These are phyloP conservation scores for Salix viminalis DNA, from an alignment of 345 rosid species.

Conservation along the genomic window DNA sequence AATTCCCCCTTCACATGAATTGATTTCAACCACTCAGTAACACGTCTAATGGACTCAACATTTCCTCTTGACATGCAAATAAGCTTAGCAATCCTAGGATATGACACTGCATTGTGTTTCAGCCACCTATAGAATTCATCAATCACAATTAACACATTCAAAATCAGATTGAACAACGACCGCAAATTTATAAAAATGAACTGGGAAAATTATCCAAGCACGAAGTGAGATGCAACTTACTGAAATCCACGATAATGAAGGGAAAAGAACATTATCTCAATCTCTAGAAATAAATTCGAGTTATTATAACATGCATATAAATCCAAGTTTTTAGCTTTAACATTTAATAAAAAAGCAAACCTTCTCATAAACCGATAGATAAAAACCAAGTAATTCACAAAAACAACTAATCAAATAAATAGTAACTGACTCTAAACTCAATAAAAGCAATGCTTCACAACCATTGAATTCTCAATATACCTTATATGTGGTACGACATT, in stretches of 20 bases:
- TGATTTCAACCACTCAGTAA: conserved; percentile 67
- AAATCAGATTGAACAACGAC: background rate
- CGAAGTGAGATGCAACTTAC: background rate
- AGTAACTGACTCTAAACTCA: background rate
- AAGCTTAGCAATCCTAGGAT: conserved; percentile 68
- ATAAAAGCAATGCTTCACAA: background rate
- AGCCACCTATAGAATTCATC: conserved; percentile 61
- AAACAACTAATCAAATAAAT: background rate
- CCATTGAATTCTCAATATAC: conserved; percentile 22
- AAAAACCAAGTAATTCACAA: background rate
- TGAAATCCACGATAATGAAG: background rate
- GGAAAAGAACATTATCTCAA: background rate
- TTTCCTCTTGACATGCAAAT: conserved; percentile 66
- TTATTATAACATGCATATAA: too few relatives aligned
- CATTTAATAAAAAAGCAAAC: too few relatives aligned
- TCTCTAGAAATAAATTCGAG: too few relatives aligned
- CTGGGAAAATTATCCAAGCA: background rate
- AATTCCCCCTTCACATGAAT: conserved; percentile 75
- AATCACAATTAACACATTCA: conserved; percentile 14
- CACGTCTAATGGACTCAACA: conserved; percentile 48
- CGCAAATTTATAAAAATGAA: background rate
- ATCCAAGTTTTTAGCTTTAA: too few relatives aligned
- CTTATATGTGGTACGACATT: conserved; percentile 72
- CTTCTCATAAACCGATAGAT: background rate
- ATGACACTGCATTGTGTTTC: conserved; percentile 74